These are phyloP conservation scores for Monilinia polystroma DNA, from an alignment of 2,329 filamentous ascomycete genomes.

Conservation along the genomic window DNA sequence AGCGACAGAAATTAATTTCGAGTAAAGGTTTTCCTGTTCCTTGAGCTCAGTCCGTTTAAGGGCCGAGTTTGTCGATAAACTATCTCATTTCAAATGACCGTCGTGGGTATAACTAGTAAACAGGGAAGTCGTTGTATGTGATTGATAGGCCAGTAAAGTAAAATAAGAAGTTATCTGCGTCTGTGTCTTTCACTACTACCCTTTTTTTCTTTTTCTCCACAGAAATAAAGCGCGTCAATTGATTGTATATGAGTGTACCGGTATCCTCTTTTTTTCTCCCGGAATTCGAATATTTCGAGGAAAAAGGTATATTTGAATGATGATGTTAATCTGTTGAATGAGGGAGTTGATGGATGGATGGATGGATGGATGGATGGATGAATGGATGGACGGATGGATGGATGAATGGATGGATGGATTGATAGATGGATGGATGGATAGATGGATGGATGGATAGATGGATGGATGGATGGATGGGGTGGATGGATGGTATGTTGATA, in stretches of 20 bases:
- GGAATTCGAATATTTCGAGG: not conserved
- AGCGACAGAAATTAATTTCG: conserved; percentile 29
- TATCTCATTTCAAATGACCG: conserved; percentile 38
- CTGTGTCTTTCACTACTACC: not conserved
- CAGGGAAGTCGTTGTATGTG: conserved; percentile 18
- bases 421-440: too few species aligned
- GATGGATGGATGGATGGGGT: too few species aligned
- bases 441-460: too few species aligned
- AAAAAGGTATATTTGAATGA: too few species aligned
- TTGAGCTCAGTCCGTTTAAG: conserved; percentile 37
- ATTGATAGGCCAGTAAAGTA: conserved; percentile 4
- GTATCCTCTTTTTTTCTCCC: not conserved
- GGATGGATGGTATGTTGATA: too few species aligned
- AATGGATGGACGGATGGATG: too few species aligned
- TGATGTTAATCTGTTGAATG: too few species aligned
- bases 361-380: too few species aligned
- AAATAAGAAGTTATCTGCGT: conserved; percentile 15
- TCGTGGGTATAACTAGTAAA: conserved; percentile 21
- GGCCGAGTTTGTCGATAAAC: conserved; percentile 37
- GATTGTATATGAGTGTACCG: not conserved
- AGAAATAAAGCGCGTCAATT: conserved; percentile 16
- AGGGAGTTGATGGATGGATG: too few species aligned
- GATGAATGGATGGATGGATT: too few species aligned
- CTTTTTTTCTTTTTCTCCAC: conserved; percentile 8
- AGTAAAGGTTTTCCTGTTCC: conserved; percentile 26